These are phyloP conservation scores for Populus hybrid DNA, from an alignment of 441 rosid genomes.

Conservation along the genomic window DNA sequence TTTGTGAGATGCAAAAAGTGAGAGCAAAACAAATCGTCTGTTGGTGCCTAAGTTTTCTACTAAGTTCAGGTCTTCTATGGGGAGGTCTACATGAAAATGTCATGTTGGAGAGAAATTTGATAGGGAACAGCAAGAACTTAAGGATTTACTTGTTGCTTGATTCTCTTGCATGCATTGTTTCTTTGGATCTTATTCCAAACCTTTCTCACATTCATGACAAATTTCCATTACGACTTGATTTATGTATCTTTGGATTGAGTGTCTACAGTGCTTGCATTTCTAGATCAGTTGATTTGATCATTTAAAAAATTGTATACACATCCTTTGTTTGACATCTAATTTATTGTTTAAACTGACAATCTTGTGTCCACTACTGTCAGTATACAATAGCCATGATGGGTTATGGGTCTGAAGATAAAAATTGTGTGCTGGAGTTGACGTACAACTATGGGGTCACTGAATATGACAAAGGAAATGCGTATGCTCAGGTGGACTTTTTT, in stretches of 20 bases:
- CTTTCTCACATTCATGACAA: not conserved
- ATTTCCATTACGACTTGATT: not conserved
- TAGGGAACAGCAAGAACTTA: not conserved
- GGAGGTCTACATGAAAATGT: not conserved
- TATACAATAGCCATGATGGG: slow-evolving; percentile 89
- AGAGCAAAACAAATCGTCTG: not conserved
- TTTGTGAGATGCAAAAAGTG: not conserved
- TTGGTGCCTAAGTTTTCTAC: not conserved
- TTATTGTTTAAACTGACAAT: slow-evolving; percentile 2
- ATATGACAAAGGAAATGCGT: slow-evolving; percentile 86
- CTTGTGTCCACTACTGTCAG: slow-evolving; percentile 24
- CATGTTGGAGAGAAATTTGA: not conserved
- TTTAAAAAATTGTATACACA: not conserved
- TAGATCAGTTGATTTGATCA: not conserved
- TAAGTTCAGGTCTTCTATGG: not conserved
- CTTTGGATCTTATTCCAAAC: not conserved
- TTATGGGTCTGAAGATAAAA: slow-evolving; percentile 93
- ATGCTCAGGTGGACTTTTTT: slow-evolving; percentile 58
- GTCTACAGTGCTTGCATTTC: not conserved
- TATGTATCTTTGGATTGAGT: not conserved
- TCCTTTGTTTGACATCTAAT: not conserved
- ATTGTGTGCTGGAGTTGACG: slow-evolving; percentile 77
- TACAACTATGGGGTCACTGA: slow-evolving; percentile 89
- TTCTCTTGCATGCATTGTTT: not conserved
- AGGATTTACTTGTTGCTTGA: not conserved